Percentiles rank a stretch among this genome's conserved stretches.
Evolutionary conservation across 78 protist species (phyloP).

Genomic region (Salpingoeca rosetta): DNA sequence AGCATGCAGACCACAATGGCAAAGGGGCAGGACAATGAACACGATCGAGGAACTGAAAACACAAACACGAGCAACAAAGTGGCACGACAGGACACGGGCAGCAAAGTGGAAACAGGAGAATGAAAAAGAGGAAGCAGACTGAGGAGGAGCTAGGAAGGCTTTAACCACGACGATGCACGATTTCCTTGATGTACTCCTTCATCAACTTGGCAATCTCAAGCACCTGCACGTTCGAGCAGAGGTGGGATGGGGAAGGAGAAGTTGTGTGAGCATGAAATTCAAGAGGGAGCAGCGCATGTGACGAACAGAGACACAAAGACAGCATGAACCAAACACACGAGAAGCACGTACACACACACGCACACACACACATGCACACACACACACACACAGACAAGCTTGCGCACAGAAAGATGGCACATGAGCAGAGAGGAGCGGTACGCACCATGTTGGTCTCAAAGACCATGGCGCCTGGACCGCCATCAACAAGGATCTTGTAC

Average conservation of each 20-base stretch:
- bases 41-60: neutral
- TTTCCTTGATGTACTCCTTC: constrained; percentile 1
- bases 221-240: neutral
- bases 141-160: neutral
- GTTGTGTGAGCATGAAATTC: too few species aligned
- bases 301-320: too few species aligned
- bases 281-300: too few species aligned
- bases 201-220: constrained; percentile 4
- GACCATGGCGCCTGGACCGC: neutral
- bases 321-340: too few species aligned
- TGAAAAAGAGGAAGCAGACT: neutral
- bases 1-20: neutral
- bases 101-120: neutral
- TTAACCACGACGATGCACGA: neutral
- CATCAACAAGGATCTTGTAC: neutral
- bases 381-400: neutral
- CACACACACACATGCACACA: too few species aligned
- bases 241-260: too few species aligned
- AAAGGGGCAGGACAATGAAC: neutral
- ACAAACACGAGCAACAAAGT: neutral
- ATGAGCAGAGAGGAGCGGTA: too few species aligned
- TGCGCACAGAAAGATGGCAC: too few species aligned
- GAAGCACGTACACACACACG: too few species aligned
- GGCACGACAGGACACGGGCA: neutral
- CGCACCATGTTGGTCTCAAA: constrained; percentile 7